phyloP scores from a whole-genome alignment of 768 basidiomycete genomes.

The Boletus reticuloceps region DNA sequence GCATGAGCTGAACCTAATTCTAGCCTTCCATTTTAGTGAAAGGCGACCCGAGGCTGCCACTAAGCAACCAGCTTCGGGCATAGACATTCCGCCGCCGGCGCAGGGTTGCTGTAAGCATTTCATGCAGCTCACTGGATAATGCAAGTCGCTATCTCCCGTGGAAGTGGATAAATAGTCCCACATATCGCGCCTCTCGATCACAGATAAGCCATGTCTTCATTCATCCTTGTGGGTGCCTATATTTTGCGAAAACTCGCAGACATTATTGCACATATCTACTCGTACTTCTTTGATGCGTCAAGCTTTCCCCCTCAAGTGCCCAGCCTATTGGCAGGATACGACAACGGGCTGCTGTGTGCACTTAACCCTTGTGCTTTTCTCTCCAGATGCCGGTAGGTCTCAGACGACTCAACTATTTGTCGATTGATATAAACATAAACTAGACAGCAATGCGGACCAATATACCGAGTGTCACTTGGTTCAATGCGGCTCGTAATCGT shows the following conservation, averaged over 20 bases:
- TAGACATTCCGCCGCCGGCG: no score
- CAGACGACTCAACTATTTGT: not conserved
- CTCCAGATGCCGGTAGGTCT: constrained; percentile 21
- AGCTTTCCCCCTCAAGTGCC: constrained; percentile 4
- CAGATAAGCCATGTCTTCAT: not conserved
- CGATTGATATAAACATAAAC: not conserved
- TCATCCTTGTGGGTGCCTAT: not conserved
- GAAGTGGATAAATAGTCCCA: constrained; percentile 2
- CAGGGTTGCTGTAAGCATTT: no score
- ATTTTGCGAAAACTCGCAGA: not conserved
- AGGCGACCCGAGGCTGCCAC: no score
- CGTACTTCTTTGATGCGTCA: not conserved
- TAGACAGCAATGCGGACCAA: constrained; percentile 15
- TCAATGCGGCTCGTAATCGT: constrained; percentile 12
- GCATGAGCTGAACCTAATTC: no score
- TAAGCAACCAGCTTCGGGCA: no score
- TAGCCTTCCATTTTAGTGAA: no score
- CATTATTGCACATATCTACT: not conserved
- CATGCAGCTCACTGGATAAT: no score
- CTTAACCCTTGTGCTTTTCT: constrained; percentile 17
- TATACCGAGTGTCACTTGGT: constrained; percentile 20
- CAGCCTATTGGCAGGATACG: constrained; percentile 15
- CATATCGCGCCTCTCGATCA: not conserved
- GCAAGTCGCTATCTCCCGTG: not conserved
- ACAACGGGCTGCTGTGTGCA: constrained; percentile 11